Percentiles rank a stretch among this genome's conserved stretches.
phyloP scores from a whole-genome alignment of 495 filamentous ascomycete species.

The Saxispiralis lemnorum region DNA sequence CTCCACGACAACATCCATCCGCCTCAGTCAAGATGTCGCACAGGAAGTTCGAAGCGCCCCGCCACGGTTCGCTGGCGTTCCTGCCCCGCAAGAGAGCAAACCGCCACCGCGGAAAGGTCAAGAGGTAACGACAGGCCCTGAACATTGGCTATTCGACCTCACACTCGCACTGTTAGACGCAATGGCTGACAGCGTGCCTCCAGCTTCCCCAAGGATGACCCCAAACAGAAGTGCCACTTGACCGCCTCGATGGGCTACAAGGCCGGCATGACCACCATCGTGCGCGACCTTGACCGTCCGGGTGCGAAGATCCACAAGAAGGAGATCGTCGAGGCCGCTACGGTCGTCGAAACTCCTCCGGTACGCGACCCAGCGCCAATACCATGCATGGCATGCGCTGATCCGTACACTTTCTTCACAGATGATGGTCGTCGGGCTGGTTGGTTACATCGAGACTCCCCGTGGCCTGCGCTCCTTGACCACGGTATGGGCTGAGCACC shows the following conservation, averaged over 20 bases:
- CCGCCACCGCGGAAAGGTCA: conserved; percentile 94
- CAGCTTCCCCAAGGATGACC: conserved; percentile 99
- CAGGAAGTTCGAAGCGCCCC: conserved; percentile 52
- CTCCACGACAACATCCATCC: conserved; percentile 1
- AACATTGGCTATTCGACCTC: not conserved
- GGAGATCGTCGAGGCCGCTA: conserved; percentile 98
- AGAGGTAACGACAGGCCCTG: conserved; percentile 48
- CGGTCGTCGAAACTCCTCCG: conserved; percentile 98
- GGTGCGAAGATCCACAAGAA: conserved; percentile 99
- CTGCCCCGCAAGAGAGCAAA: conserved; percentile 92
- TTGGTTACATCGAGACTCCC: conserved; percentile 99
- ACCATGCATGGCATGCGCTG: conserved; percentile 25
- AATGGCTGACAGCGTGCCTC: conserved; percentile 1
- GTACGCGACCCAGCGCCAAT: conserved; percentile 40
- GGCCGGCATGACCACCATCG: conserved; percentile 99
- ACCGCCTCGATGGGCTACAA: conserved; percentile 99
- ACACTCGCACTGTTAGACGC: no score
- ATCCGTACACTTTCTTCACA: conserved; percentile 35
- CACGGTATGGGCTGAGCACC: conserved; percentile 98
- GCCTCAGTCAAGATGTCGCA: conserved; percentile 2
- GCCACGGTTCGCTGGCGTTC: conserved; percentile 95
- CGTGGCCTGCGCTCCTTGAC: conserved; percentile 98
- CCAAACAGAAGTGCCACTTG: conserved; percentile 97
- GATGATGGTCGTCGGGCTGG: conserved; percentile 98
- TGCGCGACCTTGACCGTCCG: conserved; percentile 97